Evolutionary conservation across 495 filamentous ascomycete species (phyloP).

Genomic region (Aspergillus sparsus): DNA sequence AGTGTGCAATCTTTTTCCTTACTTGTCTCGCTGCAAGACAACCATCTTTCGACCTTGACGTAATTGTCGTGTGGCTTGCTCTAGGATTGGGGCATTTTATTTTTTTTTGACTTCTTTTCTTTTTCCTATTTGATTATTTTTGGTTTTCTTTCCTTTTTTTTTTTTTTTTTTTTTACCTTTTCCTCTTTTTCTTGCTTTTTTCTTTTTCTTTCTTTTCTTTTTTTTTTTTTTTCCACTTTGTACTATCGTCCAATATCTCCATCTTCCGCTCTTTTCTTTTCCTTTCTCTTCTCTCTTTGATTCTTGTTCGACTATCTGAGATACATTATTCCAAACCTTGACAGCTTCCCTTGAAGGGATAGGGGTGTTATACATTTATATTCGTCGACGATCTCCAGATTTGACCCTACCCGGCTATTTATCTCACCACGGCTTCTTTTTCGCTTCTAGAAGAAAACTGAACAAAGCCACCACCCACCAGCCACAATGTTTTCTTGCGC

Average conservation of each 20-base stretch:
- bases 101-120: conserved; percentile 9
- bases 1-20: conserved; percentile 22
- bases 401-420: conserved; percentile 1
- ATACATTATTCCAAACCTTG: conserved; percentile 6
- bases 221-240: conserved; percentile 11
- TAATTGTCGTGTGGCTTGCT: conserved; percentile 28
- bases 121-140: conserved; percentile 20
- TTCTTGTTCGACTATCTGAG: not conserved
- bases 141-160: conserved; percentile 10
- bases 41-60: conserved; percentile 27
- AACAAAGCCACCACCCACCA: conserved; percentile 7
- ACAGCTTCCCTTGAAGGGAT: conserved; percentile 31
- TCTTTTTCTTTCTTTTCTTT: conserved; percentile 26
- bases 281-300: conserved; percentile 10
- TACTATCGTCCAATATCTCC: no score
- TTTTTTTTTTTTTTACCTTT: conserved; percentile 17
- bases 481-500: conserved; percentile 51
- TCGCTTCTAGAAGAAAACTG: conserved; percentile 7
- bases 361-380: conserved; percentile 8
- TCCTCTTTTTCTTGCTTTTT: conserved; percentile 6
- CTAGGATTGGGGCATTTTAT: conserved; percentile 20
- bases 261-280: conserved; percentile 20
- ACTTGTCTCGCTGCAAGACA: conserved; percentile 26
- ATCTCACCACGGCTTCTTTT: conserved; percentile 8
- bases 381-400: conserved; percentile 10